Base-by-base conservation (phyloP, 108 stramenopile species). In the Cyclotella choctawhatcheeana region DNA sequence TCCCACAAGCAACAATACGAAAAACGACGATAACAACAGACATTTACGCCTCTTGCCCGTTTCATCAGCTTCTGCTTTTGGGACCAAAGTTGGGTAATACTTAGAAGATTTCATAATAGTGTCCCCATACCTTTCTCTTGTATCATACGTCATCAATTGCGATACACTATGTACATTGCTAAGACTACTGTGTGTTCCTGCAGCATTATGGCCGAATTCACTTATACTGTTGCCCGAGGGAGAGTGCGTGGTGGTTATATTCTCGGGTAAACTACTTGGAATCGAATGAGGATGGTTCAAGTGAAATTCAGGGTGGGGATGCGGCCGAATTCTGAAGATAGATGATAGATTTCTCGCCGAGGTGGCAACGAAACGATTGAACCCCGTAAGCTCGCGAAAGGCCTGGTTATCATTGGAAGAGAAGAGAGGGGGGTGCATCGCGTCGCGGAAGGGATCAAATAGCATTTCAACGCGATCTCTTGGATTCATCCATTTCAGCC, bases 401-500 rank as follows among this genome's bases (percentile, higher is more conserved):
- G 3, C 32, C 32, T 58, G 56, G 5, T 34, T 30, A 22, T 52
- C 2, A 22, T 18, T 18, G 1, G n/a, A 10, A 18, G 10, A 12
- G 24, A 22, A 22, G 4, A 22, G 51, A 24, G 20, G 51, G 12
- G 51, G 20, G 18, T 22, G 51, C 56, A 31, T 58, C 7, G 32
- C 29, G 8, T 58, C 56, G 2, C 25, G 56, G 25, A 58, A 58
- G 17, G 56, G 56, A 58, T 58, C 56, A 18, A 58, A 58, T 2
- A 34, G 3, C 29, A 58, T 10, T 10, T 31, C 32, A 17, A 58
- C 5, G 27, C 31, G 1, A 58, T 34, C 56, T 58, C 7, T 34
- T 58, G 56, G 31, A 17, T 4, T 58, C 14, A 58, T 17, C 29
- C 18, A 31, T 17, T 31, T 58, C 31, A 34, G 18, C 16, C 10